Evolutionary conservation across 2,329 filamentous ascomycete species (phyloP), one percentile per base, ranked within the genome.

Genomic region (Colletotrichum noveboracense): DNA sequence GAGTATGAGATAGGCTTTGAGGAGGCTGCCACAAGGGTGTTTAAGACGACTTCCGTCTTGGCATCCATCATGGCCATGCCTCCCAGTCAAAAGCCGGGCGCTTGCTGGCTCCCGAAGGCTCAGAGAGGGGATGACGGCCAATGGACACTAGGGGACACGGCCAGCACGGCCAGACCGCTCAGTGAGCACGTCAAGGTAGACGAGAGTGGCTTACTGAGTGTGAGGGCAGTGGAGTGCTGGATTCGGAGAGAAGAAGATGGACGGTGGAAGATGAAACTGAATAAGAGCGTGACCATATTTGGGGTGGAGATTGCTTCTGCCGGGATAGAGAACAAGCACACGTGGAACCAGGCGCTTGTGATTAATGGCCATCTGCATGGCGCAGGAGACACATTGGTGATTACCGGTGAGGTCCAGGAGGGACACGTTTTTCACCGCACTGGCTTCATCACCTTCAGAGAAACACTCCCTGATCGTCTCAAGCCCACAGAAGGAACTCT

Each of bases 141-240:
- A 2, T 52, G 43, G 43, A 52, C n/a, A 1, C 43, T 52, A 1
- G 43, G 43, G 2, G 43, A 52, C 12, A 52, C 43, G 0, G n/a
- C n/a, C 43, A 52, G 43, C 43, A 52, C 43, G n/a, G 7, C 43
- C 43, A 21, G n/a, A 13, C 43, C 43, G 1, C 43, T 52, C 43
- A 21, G 43, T 21, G 43, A 52, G 43, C 43, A 52, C 4, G n/a
- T 13, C 0, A 52, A 0, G n/a, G 43, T 52, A 0, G 43, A 52
- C 0, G 1, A 13, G 0, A 52, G 4, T 52, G 43, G 43, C 0
- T 21, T 52, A 0, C 12, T 52, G 43, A 52, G 12, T 21, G 43
- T 52, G 0, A 52, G 43, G 0, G 43, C n/a, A 0, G 43, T 21
- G 43, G 43, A 52, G n/a, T 52, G 43, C 43, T 0, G 43, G 0